Evolutionary conservation across 129 eudicot genomes (phyloP).

Genomic region (Scalesia atractyloides): DNA sequence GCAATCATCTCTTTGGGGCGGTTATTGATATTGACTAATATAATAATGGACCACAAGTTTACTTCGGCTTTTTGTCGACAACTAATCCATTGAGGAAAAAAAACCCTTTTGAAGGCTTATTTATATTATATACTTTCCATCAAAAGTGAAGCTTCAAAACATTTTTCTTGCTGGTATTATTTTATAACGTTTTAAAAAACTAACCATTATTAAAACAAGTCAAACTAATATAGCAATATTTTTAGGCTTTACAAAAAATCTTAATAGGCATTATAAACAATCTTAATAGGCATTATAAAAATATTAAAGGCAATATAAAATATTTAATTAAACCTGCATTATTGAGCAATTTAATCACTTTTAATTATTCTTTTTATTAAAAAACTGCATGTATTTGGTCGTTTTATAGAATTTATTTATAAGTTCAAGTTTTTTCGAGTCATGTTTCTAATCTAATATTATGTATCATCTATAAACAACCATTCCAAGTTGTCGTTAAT

Average conservation of each 20-base stretch:
- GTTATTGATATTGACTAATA: background rate
- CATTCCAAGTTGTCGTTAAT: background rate
- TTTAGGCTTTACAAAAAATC: background rate
- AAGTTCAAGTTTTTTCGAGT: background rate
- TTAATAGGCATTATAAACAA: background rate
- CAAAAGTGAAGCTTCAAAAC: slow-evolving; percentile 5
- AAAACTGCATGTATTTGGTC: too few relatives aligned
- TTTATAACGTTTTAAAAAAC: background rate
- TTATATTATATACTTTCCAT: background rate
- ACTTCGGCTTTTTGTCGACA: background rate
- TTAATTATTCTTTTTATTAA: too few relatives aligned
- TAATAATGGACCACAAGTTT: background rate
- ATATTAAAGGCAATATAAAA: too few relatives aligned
- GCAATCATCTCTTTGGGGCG: slow-evolving; percentile 2
- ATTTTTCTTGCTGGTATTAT: background rate
- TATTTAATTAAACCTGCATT: too few relatives aligned
- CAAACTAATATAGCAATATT: background rate
- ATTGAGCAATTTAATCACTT: too few relatives aligned
- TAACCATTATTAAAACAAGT: background rate
- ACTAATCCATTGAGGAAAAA: slow-evolving; percentile 2
- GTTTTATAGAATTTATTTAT: background rate
- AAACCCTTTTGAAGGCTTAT: background rate
- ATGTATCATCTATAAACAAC: background rate
- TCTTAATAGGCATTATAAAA: too few relatives aligned
- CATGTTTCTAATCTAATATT: background rate